phyloP scores from a whole-genome alignment of 768 basidiomycete species.

The Phylloporus scabripes region DNA sequence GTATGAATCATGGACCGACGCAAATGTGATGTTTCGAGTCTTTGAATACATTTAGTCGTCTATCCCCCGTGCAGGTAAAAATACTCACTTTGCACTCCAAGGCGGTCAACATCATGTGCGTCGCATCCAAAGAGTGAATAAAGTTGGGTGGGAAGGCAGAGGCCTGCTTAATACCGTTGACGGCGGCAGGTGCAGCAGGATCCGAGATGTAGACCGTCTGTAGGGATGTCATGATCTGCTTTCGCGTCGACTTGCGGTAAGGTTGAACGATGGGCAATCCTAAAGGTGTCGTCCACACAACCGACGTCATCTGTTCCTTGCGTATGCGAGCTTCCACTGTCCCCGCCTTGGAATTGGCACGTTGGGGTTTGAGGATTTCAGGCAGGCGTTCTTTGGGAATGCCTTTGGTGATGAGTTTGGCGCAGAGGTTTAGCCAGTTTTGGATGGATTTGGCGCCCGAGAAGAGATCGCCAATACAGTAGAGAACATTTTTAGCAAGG shows the following conservation, averaged over 20 bases:
- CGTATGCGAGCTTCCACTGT: slow-evolving; percentile 41
- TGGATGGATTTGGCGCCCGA: slow-evolving; percentile 89
- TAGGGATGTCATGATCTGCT: slow-evolving; percentile 77
- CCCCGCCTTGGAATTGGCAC: slow-evolving; percentile 8
- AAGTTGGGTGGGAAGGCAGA: slow-evolving; percentile 99
- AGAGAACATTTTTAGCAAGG: slow-evolving; percentile 72
- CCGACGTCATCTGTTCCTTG: slow-evolving; percentile 91
- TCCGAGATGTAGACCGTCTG: slow-evolving; percentile 91
- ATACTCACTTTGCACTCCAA: slow-evolving; percentile 73
- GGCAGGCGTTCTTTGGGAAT: slow-evolving; percentile 67
- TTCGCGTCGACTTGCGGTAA: slow-evolving; percentile 77
- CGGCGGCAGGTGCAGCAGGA: slow-evolving; percentile 70
- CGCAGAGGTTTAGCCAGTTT: slow-evolving; percentile 80
- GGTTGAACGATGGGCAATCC: slow-evolving; percentile 95
- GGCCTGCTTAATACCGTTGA: slow-evolving; percentile 83
- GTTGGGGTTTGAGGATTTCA: slow-evolving; percentile 31
- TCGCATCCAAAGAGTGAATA: slow-evolving; percentile 95
- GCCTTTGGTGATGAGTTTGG: slow-evolving; percentile 80
- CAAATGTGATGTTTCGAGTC: slow-evolving; percentile 76
- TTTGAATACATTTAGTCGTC: slow-evolving; percentile 26
- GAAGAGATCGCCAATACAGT: slow-evolving; percentile 88
- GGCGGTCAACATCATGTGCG: slow-evolving; percentile 97
- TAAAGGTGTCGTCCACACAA: slow-evolving; percentile 96
- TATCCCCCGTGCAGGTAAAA: background rate
- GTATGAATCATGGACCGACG: slow-evolving; percentile 97